Percentiles rank a stretch among this genome's conserved stretches.
These are phyloP conservation scores for Nicotiana benthamiana DNA, from an alignment of 257 asterid genomes.

Conservation along the genomic window DNA sequence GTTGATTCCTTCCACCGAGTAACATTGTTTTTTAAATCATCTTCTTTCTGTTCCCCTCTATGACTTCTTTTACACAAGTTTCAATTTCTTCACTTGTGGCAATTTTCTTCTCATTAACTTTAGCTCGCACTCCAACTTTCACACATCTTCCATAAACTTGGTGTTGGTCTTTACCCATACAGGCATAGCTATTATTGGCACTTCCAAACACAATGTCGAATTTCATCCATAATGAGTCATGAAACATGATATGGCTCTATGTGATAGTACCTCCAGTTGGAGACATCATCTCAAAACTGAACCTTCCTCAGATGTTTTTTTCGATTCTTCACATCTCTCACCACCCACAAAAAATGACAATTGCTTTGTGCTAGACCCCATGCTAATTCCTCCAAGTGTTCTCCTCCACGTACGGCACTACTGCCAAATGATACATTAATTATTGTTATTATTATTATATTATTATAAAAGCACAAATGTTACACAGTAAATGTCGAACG, in stretches of 20 bases:
- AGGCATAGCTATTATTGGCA: slow-evolving; percentile 17
- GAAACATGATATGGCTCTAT: slow-evolving; percentile 16
- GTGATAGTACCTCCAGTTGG: slow-evolving; percentile 21
- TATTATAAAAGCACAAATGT: no score
- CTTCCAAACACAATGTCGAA: slow-evolving; percentile 17
- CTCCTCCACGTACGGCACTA: not conserved
- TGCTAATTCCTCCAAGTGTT: slow-evolving; percentile 21
- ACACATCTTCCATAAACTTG: slow-evolving; percentile 20
- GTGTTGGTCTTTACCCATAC: slow-evolving; percentile 11
- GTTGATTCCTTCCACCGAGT: slow-evolving; percentile 2
- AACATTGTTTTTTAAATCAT: not conserved
- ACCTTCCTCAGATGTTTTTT: slow-evolving; percentile 4
- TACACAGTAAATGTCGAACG: no score
- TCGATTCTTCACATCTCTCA: slow-evolving; percentile 15
- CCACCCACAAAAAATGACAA: slow-evolving; percentile 20
- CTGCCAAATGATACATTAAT: slow-evolving; percentile 30
- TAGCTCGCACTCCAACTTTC: slow-evolving; percentile 16
- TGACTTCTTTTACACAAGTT: slow-evolving; percentile 5
- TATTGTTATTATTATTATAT: no score
- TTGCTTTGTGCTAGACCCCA: slow-evolving; percentile 4
- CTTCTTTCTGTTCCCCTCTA: slow-evolving; percentile 3
- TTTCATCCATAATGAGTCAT: slow-evolving; percentile 29
- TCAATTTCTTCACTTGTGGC: slow-evolving; percentile 16
- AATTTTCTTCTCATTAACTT: not conserved
- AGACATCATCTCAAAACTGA: slow-evolving; percentile 22